Conservation (phyloP, 345 rosid species). For the Boechera divaricarpa region DNA sequence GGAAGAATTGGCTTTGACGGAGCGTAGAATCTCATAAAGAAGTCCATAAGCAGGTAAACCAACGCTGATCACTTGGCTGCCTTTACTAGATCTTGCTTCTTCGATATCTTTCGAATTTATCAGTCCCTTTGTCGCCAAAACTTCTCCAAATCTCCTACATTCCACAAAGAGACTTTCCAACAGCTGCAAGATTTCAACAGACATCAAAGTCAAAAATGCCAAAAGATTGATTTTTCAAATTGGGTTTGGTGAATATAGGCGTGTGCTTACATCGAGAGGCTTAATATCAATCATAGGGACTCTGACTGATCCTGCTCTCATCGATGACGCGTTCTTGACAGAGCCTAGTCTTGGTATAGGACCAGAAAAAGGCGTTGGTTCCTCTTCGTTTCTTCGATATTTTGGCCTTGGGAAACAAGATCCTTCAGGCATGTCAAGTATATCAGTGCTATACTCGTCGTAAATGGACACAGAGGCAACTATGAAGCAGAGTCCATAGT, state of each 20-base stretch:
- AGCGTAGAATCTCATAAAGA: constrained; percentile 63
- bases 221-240: constrained; percentile 7
- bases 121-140: constrained; percentile 68
- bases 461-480: constrained; percentile 80
- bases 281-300: constrained; percentile 65
- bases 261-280: constrained; percentile 71
- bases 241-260: neutral
- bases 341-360: constrained; percentile 59
- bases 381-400: constrained; percentile 47
- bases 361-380: constrained; percentile 48
- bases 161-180: constrained; percentile 64
- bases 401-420: constrained; percentile 91
- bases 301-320: constrained; percentile 57
- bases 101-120: constrained; percentile 79
- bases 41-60: constrained; percentile 91
- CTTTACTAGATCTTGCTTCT: constrained; percentile 65
- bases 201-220: constrained; percentile 13
- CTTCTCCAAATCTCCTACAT: constrained; percentile 66
- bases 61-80: constrained; percentile 68
- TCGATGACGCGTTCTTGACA: constrained; percentile 52
- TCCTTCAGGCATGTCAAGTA: constrained; percentile 91
- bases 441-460: constrained; percentile 91
- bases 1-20: constrained; percentile 60
- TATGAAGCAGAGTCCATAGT: constrained; percentile 85
- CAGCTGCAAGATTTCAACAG: constrained; percentile 54